Evolutionary conservation across 1,284 basidiomycete species (phyloP).

Genomic region (Phylloporus sp.): DNA sequence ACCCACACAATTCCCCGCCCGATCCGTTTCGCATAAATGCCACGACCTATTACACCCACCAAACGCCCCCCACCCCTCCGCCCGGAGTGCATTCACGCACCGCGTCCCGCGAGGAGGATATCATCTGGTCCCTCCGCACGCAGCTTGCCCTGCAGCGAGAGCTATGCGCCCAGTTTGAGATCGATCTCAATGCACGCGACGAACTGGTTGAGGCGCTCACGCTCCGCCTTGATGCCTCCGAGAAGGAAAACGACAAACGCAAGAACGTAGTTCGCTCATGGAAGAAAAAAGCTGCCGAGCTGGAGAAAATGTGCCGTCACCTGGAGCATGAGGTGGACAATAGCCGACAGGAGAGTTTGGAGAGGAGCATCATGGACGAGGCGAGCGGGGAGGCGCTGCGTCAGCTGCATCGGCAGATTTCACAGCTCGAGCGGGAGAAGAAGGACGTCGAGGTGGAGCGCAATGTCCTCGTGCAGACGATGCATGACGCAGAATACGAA

Average conservation of each 20-base stretch:
- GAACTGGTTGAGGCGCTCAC: constrained; percentile 68
- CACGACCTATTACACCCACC: constrained; percentile 76
- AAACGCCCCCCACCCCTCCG: constrained; percentile 68
- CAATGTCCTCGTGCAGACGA: constrained; percentile 10
- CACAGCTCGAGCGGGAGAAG: constrained; percentile 28
- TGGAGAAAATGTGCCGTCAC: constrained; percentile 63
- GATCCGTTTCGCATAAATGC: constrained; percentile 75
- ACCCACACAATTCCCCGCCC: constrained; percentile 46
- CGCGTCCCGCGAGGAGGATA: constrained; percentile 67
- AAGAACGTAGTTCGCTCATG: constrained; percentile 56
- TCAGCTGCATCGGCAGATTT: constrained; percentile 55
- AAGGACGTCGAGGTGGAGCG: constrained; percentile 15
- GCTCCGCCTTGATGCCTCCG: constrained; percentile 52
- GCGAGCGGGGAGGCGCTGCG: constrained; percentile 71
- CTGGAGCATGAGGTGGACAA: constrained; percentile 74
- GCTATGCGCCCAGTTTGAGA: constrained; percentile 71
- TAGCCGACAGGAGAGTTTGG: constrained; percentile 67
- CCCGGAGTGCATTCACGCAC: constrained; percentile 54
- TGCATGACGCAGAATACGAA: constrained; percentile 44
- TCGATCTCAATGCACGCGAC: constrained; percentile 70
- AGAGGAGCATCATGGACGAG: constrained; percentile 78
- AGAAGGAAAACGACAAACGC: constrained; percentile 64
- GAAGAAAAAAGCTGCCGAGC: constrained; percentile 73
- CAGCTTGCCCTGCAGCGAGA: constrained; percentile 72
- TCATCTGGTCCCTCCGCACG: constrained; percentile 72